Conservation (phyloP, 73 alveolate species). For the Uronychia setigera region DNA sequence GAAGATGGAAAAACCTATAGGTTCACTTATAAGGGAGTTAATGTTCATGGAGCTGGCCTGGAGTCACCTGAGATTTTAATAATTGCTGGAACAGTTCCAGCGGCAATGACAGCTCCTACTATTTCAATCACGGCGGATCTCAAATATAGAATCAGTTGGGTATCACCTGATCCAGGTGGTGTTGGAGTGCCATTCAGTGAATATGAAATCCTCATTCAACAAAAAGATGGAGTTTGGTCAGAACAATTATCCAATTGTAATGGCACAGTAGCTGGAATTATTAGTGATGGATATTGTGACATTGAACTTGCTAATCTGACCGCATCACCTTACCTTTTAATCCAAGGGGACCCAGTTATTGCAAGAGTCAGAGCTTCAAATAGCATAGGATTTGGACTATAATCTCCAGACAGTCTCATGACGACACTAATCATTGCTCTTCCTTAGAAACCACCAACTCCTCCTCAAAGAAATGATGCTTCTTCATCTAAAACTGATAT, state of each 20-base stretch:
- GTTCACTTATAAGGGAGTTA: constrained; percentile 27
- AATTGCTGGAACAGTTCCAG: constrained; percentile 43
- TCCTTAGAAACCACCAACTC: neutral
- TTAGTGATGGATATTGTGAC: neutral
- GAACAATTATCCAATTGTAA: constrained; percentile 12
- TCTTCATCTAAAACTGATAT: constrained; percentile 10
- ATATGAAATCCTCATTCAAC: constrained; percentile 1
- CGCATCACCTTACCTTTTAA: constrained; percentile 17
- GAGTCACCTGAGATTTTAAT: constrained; percentile 26
- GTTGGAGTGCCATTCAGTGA: neutral
- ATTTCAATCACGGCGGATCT: constrained; percentile 20
- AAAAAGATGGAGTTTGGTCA: neutral
- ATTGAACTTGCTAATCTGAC: neutral
- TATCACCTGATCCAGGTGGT: constrained; percentile 56
- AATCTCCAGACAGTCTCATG: constrained; percentile 2
- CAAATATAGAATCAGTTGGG: constrained; percentile 37
- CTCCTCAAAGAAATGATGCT: constrained; percentile 20
- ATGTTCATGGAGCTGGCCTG: constrained; percentile 49
- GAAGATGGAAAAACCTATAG: constrained; percentile 23
- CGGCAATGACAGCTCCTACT: neutral
- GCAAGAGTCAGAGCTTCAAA: constrained; percentile 29
- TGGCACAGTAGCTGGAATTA: constrained; percentile 19
- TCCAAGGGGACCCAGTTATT: constrained; percentile 33
- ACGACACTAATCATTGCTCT: constrained; percentile 1
- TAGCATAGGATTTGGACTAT: constrained; percentile 14